Base-by-base conservation (phyloP, 371 early-diverging fungal genomes). In the Massospora cicadina region DNA sequence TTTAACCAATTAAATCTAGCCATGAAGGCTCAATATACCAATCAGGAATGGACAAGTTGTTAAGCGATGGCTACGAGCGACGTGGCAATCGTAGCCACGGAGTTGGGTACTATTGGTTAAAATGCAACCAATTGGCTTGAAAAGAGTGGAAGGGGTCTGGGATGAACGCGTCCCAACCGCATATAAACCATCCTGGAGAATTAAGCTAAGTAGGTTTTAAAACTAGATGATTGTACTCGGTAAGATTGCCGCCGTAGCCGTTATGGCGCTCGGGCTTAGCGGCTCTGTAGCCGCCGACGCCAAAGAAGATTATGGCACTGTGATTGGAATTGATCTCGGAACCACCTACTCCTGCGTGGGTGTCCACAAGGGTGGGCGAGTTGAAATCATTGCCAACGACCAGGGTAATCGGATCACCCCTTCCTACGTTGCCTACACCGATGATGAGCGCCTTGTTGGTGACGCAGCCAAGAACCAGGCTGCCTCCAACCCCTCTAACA, bases 261-360 rank as follows among this genome's bases (percentile, higher is more conserved):
- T 43, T 5, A 10, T 43, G 43, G 43, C 43, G 10, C 43, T 43
- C 17, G 43, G 43, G 43, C 43, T 43, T 17, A 43, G 43, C 17
- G 17, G 43, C 43, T 43, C 43, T 10, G 43, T 43, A 43, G 43
- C 43, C 17, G 43, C 43, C 17, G 43, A 43, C 43, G 43, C 43
- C 43, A 43, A 43, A 43, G 43, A 43, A 10, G 43, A 43, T 43
- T 43, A 43, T 43, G 43, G 43, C 5, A 43, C 43, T 43, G 53
- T 69, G 61, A 79, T 89, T 76, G 90, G 90, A 81, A 89, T 89
- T 77, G 97, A 99, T 85, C 84, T 99, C 77, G 99, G 99, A 77
- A 99, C 99, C 74, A 99, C 99, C 75, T 98, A 98, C 89, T 94
- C 95, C 68, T 98, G 98, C 79, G 95, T 98, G 71, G 97, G 90